phyloP scores from a whole-genome alignment of 257 asterid genomes.

The Knoxia roxburghii region DNA sequence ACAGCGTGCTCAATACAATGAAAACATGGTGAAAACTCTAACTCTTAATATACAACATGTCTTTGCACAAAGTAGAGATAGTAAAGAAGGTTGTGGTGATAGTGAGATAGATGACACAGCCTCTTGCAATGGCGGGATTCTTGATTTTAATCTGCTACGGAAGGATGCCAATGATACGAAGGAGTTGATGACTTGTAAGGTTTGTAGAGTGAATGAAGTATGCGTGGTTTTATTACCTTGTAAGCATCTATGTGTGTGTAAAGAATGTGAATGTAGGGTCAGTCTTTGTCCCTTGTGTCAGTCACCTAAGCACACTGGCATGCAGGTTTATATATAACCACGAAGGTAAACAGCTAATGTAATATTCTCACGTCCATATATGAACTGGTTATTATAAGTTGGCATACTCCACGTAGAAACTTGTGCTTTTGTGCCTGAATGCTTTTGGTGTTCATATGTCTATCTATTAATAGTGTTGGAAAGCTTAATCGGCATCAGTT shows the following conservation, averaged over 20 bases:
- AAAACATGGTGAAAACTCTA: conserved; percentile 68
- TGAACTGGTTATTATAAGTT: conserved; percentile 17
- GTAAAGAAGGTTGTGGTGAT: conserved; percentile 98
- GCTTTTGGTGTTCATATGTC: not conserved
- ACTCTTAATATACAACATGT: conserved; percentile 68
- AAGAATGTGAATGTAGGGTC: conserved; percentile 75
- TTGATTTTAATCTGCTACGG: conserved; percentile 39
- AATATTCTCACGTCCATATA: conserved; percentile 17
- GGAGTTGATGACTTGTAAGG: conserved; percentile 75
- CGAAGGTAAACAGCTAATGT: conserved; percentile 32
- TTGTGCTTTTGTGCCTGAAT: not conserved
- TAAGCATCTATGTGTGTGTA: conserved; percentile 93
- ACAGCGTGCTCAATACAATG: conserved; percentile 75
- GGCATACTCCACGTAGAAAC: conserved; percentile 12
- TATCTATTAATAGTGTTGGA: not conserved
- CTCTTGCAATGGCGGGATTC: conserved; percentile 59
- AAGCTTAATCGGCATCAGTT: not conserved
- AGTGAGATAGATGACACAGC: conserved; percentile 90
- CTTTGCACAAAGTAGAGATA: conserved; percentile 67
- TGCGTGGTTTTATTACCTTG: conserved; percentile 92
- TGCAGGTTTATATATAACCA: conserved; percentile 75
- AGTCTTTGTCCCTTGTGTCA: conserved; percentile 83
- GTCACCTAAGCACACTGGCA: conserved; percentile 63
- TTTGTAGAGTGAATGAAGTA: conserved; percentile 67
- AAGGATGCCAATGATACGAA: conserved; percentile 44